These are phyloP conservation scores for Gnomoniopsis sp. DNA, from an alignment of 2,329 filamentous ascomycete genomes.

Conservation along the genomic window DNA sequence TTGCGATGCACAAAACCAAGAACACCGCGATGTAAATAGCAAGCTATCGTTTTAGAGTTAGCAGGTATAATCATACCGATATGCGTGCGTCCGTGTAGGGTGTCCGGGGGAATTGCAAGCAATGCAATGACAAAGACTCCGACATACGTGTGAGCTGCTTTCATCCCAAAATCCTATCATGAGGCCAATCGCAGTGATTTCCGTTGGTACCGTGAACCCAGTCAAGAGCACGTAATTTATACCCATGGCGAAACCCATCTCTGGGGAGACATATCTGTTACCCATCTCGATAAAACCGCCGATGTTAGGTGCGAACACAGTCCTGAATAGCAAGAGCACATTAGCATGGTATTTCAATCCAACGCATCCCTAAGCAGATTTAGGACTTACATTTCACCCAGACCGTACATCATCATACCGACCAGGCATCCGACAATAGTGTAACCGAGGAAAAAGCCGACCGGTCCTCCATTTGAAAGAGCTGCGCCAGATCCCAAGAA, in stretches of 20 bases:
- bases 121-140: no score
- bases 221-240: conserved; percentile 23
- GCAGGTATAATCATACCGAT: not conserved
- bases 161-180: conserved; percentile 23
- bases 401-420: conserved; percentile 54
- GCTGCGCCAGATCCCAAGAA: conserved; percentile 62
- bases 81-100: not conserved
- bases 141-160: conserved; percentile 4
- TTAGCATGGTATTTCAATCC: not conserved
- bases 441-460: conserved; percentile 56
- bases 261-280: conserved; percentile 22
- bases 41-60: conserved; percentile 1
- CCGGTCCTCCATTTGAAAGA: conserved; percentile 57
- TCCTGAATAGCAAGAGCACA: conserved; percentile 13
- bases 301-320: conserved; percentile 22
- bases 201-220: conserved; percentile 21
- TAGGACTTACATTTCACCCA: conserved; percentile 51
- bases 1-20: conserved; percentile 18
- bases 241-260: conserved; percentile 23
- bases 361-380: no score
- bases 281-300: conserved; percentile 25
- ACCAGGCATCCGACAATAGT: conserved; percentile 55
- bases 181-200: conserved; percentile 21
- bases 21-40: conserved; percentile 20
- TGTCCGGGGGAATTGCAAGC: not conserved